Evolutionary conservation across 768 basidiomycete species (phyloP), one percentile per base, ranked within the genome.

Genomic region (Calvatia gigantea): DNA sequence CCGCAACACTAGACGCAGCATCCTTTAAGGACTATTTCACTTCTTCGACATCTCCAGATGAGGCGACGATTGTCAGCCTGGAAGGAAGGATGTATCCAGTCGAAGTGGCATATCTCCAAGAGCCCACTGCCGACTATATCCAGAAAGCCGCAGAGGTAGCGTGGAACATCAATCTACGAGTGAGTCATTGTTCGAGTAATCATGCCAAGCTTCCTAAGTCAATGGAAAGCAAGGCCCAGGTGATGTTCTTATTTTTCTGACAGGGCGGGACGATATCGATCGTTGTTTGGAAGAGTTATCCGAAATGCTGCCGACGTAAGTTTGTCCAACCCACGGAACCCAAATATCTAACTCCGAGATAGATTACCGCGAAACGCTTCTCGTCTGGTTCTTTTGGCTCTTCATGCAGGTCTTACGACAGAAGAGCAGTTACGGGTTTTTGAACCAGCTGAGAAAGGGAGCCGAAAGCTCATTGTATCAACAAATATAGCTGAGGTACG

Each of bases 1-100:
- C 94, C 3, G 97, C 97, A 2, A 99, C 97, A 0, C 84, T 99
- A 23, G 97, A 99, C 66, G 96, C 96, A 19, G 80, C 83, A 29
- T 84, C 87, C 6, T 95, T 99, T 65, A 72, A 87, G 35, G 87
- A 95, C 50, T 98, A 94, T 69, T 99, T 99, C 70, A 84, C 86
- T 29, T 74, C 82, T 1, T 79, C 79, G 17, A 77, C 75, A 15
- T 75, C 78, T n/a, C 61, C 77, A 2, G 79, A 84, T 56, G 92
- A 91, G 55, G 89, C 90, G 0, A 85, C 81, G 1, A 89, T 98
- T 56, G 80, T 98, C 61, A 91, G 89, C 65, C 73, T 98, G 31
- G 95, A 98, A 70, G 97, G 97, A 6, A 82, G 94, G 19, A 89
- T 92, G 83, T 97, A 87, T 69, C 96, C 97, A 2, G 95, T 99